phyloP scores from a whole-genome alignment of 2,329 filamentous ascomycete species.

The Knufia petricola region DNA sequence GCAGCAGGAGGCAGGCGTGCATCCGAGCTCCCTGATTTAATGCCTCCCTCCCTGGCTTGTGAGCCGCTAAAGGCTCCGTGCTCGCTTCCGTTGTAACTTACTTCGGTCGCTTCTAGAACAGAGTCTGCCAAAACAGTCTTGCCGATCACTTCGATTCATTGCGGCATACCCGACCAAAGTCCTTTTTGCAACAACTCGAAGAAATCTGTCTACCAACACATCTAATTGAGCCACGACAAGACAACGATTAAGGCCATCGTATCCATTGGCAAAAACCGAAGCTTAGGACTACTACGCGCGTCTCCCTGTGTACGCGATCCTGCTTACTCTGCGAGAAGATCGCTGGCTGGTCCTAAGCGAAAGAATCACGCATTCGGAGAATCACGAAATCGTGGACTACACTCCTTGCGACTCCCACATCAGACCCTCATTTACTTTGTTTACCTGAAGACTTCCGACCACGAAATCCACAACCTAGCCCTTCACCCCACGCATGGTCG shows the following conservation, averaged over 20 bases:
- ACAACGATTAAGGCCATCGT: too few species aligned
- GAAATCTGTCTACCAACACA: not conserved
- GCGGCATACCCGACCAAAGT: not conserved
- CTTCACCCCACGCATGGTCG: not conserved
- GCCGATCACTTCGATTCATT: not conserved
- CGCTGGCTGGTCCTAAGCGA: too few species aligned
- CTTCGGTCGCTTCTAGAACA: not conserved
- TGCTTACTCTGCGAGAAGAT: too few species aligned
- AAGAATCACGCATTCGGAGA: too few species aligned
- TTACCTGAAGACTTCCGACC: not conserved
- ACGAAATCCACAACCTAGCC: not conserved
- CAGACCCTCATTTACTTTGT: too few species aligned
- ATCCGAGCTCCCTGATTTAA: not conserved
- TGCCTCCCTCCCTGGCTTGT: not conserved
- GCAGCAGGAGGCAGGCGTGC: not conserved
- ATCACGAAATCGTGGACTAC: too few species aligned
- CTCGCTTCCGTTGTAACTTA: not conserved
- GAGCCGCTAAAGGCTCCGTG: not conserved
- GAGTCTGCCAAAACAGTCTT: not conserved
- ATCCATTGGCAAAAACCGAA: too few species aligned
- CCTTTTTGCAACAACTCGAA: not conserved
- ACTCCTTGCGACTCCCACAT: too few species aligned
- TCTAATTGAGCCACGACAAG: not conserved
- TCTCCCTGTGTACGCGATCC: too few species aligned
- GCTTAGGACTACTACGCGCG: too few species aligned